A percentile compares a stretch with the other conserved stretches of the same genome.
phyloP scores from a whole-genome alignment of 2,329 filamentous ascomycete genomes.

The Metarhizium anisopliae region DNA sequence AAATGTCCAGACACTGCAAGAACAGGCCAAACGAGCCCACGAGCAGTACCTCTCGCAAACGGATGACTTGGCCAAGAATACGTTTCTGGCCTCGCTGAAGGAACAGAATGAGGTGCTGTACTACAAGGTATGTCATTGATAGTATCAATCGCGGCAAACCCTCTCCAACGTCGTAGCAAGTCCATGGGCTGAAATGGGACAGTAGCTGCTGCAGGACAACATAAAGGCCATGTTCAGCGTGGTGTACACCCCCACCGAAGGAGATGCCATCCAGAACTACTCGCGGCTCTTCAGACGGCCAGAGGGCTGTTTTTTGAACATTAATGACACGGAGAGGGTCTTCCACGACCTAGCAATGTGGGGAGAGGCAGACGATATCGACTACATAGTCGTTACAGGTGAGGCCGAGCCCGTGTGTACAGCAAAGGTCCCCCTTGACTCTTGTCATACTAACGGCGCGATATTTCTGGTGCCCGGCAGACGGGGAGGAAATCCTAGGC shows the following conservation, averaged over 20 bases:
- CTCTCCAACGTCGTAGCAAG: no score
- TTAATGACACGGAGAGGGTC: conserved; percentile 58
- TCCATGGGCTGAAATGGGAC: background rate
- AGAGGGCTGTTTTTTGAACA: conserved; percentile 74
- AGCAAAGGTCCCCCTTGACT: no score
- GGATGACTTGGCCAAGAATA: conserved; percentile 72
- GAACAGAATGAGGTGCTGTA: conserved; percentile 81
- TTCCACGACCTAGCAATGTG: conserved; percentile 59
- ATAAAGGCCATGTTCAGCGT: conserved; percentile 81
- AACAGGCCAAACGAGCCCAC: conserved; percentile 71
- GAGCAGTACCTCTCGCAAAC: conserved; percentile 59
- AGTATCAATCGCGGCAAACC: background rate
- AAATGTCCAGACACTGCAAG: conserved; percentile 64
- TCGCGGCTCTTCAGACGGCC: conserved; percentile 69
- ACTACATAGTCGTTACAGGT: conserved; percentile 83
- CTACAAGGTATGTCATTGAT: conserved; percentile 46
- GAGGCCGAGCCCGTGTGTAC: conserved; percentile 16
- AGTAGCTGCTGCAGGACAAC: conserved; percentile 63
- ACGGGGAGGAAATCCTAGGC: conserved; percentile 67
- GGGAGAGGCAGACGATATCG: conserved; percentile 64
- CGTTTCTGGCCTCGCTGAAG: conserved; percentile 76
- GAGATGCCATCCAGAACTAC: conserved; percentile 79
- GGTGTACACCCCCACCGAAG: conserved; percentile 89
- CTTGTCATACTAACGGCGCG: background rate
- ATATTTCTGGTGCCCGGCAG: conserved; percentile 15